These are phyloP conservation scores for Cladosporium sp. DNA, from an alignment of 2,329 filamentous ascomycete species.

Conservation along the genomic window DNA sequence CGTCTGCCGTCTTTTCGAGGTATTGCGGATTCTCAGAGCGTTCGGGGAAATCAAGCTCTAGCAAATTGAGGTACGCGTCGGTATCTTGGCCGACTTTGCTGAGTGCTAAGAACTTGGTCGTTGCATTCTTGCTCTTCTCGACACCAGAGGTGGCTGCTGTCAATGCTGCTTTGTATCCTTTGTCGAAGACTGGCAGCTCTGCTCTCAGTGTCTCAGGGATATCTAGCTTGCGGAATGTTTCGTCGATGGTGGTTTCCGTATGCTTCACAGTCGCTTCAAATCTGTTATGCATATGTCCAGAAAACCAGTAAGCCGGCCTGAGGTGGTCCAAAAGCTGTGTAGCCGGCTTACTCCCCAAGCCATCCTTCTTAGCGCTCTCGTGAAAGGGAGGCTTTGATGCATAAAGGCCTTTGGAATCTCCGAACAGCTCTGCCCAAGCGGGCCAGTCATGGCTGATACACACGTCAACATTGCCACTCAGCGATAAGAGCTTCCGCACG, in stretches of 20 bases:
- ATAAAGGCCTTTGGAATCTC: constrained; percentile 35
- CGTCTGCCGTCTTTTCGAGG: constrained; percentile 52
- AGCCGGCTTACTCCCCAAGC: constrained; percentile 77
- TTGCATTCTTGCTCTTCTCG: not conserved
- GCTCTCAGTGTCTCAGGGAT: constrained; percentile 64
- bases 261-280: constrained; percentile 66
- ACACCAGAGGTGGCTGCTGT: not conserved
- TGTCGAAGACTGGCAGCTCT: constrained; percentile 60
- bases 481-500: constrained; percentile 79
- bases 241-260: constrained; percentile 31
- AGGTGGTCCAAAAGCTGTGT: constrained; percentile 77
- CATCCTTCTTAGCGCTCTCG: constrained; percentile 71
- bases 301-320: constrained; percentile 84
- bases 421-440: constrained; percentile 66
- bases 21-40: constrained; percentile 25
- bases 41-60: constrained; percentile 71
- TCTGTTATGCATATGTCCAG: constrained; percentile 86
- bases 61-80: constrained; percentile 74
- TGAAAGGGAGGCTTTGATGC: constrained; percentile 68
- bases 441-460: constrained; percentile 97
- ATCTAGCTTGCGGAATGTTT: not conserved
- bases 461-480: constrained; percentile 85
- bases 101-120: constrained; percentile 71
- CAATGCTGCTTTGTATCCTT: not conserved
- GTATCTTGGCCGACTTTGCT: constrained; percentile 68